These are phyloP conservation scores for Xylaria curta DNA, from an alignment of 495 filamentous ascomycete genomes.

Conservation along the genomic window DNA sequence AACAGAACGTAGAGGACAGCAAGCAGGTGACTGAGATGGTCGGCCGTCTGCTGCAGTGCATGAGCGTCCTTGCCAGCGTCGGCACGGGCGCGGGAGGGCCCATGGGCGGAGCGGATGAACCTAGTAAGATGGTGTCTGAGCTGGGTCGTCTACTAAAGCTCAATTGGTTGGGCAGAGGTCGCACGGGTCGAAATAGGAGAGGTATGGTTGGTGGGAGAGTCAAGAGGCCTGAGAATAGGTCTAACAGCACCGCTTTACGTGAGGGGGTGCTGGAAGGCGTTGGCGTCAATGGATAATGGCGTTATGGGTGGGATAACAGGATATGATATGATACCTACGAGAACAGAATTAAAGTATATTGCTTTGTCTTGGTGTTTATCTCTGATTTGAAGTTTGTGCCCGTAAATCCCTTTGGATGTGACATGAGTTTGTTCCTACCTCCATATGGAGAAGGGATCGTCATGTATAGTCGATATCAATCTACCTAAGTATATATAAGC, in stretches of 20 bases:
- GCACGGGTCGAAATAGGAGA: constrained; percentile 86
- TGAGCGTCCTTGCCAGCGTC: constrained; percentile 84
- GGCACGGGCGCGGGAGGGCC: constrained; percentile 53
- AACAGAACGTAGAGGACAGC: constrained; percentile 67
- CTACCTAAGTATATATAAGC: neutral
- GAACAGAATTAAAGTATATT: neutral
- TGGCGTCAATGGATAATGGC: constrained; percentile 33
- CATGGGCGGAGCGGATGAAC: constrained; percentile 58
- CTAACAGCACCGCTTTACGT: constrained; percentile 26
- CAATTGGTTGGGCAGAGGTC: constrained; percentile 92
- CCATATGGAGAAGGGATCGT: neutral
- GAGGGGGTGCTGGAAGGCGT: constrained; percentile 39
- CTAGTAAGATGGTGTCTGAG: constrained; percentile 80
- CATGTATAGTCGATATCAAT: neutral
- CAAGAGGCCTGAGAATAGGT: constrained; percentile 39
- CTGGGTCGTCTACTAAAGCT: constrained; percentile 86
- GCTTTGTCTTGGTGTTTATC: neutral
- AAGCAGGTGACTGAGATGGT: constrained; percentile 92
- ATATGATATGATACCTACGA: constrained; percentile 13
- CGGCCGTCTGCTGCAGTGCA: constrained; percentile 94
- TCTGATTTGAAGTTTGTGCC: neutral
- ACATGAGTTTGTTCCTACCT: neutral
- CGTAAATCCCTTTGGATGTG: neutral
- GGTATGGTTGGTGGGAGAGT: constrained; percentile 74
- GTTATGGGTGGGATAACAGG: neutral